Base-by-base conservation (phyloP, 768 basidiomycete species). In the Amanita inopinata region DNA sequence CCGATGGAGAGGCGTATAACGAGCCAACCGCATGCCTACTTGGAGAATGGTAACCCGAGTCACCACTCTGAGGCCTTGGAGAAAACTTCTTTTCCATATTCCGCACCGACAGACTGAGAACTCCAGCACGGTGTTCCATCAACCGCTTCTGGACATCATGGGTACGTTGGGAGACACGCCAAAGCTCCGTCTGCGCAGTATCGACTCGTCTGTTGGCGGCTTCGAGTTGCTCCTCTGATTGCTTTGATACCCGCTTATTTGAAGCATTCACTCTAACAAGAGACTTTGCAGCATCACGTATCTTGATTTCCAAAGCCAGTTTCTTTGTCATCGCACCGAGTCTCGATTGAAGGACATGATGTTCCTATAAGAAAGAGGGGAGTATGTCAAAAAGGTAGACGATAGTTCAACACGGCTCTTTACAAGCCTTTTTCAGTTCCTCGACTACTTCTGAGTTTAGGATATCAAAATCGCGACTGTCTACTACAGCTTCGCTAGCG, bases 401-500 rank as follows among this genome's bases (percentile, higher is more conserved):
- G 38, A 27, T 22, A 3, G 18, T 3, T 2, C 9, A n/a, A 20
- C 9, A 7, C 2, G 15, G 19, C 22, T 33, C 10, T 20, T 18
- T 14, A 59, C 58, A 14, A 45, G 68, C 73, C 65, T 72, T 73
- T 60, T 70, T 71, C 34, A 72, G 57, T 28, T 69, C 69, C 41
- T 72, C 74, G 15, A 74, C 67, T 46, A 73, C 68, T 50, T 67
- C 66, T 6, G 59, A 67, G 31, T 71, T 75, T 33, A 93, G 67
- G 15, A 96, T 80, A 40, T 82, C 78, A 55, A 76, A 87, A 33
- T 78, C 77, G 22, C 84, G 78, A 53, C 87, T 87, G 53, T 97
- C 91, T n/a, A 97, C 80, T 31, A 88, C 77, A 3, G 94, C 94
- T 61, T 97, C 91, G 42, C 91, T 91, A 31, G 92, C 86, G 49